Conservation (phyloP, 2,329 filamentous ascomycete genomes). For the Aspergillus thermomutatus region DNA sequence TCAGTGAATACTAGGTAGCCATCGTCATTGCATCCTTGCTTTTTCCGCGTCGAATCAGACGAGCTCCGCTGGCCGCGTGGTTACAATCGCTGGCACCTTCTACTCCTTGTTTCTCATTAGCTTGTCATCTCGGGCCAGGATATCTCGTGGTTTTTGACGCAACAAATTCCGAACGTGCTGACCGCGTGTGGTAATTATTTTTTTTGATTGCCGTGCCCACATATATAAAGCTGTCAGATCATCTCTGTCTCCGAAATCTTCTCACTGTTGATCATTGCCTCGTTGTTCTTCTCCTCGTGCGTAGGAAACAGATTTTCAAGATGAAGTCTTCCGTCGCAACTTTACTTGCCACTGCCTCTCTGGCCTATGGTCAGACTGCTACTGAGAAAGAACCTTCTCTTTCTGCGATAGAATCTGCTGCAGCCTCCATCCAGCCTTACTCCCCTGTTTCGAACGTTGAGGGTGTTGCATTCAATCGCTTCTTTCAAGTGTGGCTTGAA, state of each 20-base stretch:
- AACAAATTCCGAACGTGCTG: not conserved
- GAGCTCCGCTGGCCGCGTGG: conserved; percentile 7
- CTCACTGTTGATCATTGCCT: not conserved
- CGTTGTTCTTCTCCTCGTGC: not conserved
- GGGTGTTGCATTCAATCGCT: conserved; percentile 46
- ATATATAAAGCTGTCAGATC: not conserved
- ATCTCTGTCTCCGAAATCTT: not conserved
- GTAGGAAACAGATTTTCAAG: conserved; percentile 30
- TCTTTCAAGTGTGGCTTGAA: conserved; percentile 73
- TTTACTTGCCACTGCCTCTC: conserved; percentile 23
- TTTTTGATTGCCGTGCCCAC: not conserved
- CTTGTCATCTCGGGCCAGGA: not conserved
- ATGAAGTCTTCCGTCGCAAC: conserved; percentile 45
- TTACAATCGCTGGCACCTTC: not conserved
- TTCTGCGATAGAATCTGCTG: conserved; percentile 28
- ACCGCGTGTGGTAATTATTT: not conserved
- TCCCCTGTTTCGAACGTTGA: conserved; percentile 52
- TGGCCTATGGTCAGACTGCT: conserved; percentile 24
- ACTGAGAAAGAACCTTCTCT: conserved; percentile 24
- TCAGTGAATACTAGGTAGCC: not conserved
- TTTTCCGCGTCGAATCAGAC: conserved; percentile 8
- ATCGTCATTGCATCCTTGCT: not conserved
- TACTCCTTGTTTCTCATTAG: not conserved
- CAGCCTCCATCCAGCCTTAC: conserved; percentile 58
- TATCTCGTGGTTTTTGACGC: not conserved